These are phyloP conservation scores for Sporothrix brasiliensis DNA, from an alignment of 2,329 filamentous ascomycete species.

Conservation along the genomic window DNA sequence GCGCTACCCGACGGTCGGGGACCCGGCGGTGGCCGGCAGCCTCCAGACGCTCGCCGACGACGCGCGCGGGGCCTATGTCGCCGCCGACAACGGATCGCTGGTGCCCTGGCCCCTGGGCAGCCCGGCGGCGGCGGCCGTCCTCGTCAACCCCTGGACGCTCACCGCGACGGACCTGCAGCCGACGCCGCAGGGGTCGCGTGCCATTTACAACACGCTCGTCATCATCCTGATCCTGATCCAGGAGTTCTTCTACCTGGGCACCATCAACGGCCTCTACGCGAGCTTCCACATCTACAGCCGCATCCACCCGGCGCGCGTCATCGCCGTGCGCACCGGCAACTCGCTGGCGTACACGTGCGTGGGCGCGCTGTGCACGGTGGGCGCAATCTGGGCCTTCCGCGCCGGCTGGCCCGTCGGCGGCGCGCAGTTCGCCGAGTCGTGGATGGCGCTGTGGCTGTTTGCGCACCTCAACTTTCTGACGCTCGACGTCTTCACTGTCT, in stretches of 20 bases:
- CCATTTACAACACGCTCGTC: not conserved
- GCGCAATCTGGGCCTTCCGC: not conserved
- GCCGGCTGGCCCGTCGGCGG: not conserved
- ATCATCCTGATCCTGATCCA: not conserved
- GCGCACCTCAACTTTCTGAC: not conserved
- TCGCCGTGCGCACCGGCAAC: not conserved
- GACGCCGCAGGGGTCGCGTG: not conserved
- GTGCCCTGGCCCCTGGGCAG: not conserved
- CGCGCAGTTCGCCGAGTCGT: not conserved
- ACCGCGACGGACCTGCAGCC: not conserved
- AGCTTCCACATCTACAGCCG: not conserved
- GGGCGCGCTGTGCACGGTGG: not conserved
- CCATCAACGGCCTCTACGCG: not conserved
- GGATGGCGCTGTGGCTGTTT: not conserved
- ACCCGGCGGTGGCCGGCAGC: not conserved
- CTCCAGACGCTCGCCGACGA: not conserved
- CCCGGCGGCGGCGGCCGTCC: not conserved
- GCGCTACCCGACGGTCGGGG: not conserved
- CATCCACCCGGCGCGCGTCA: not conserved
- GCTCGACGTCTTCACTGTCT: not conserved
- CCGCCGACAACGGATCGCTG: not conserved
- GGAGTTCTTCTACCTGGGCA: not conserved
- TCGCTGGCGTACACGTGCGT: not conserved
- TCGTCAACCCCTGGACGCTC: not conserved
- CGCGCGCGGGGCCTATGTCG: not conserved